Conservation (phyloP, 2,329 filamentous ascomycete species). For the Cyphellophora attinorum region DNA sequence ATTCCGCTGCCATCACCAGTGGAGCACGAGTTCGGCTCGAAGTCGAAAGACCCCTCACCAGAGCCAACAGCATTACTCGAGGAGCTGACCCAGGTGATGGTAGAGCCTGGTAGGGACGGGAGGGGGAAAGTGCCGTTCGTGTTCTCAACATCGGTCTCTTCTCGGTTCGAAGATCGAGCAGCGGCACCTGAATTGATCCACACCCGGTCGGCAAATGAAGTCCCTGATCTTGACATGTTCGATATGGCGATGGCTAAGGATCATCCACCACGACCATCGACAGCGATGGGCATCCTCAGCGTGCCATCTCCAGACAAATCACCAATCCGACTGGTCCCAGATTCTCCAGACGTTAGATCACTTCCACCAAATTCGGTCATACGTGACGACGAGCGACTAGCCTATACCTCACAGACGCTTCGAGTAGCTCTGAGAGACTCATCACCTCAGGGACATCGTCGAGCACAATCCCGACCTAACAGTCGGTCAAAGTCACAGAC, state of each 20-base stretch:
- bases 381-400: not conserved
- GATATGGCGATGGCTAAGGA: conserved; percentile 17
- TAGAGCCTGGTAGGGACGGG: conserved; percentile 12
- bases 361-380: conserved; percentile 2
- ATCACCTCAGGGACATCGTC: conserved; percentile 9
- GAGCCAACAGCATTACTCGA: conserved; percentile 16
- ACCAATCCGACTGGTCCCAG: conserved; percentile 17
- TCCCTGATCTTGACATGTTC: conserved; percentile 14
- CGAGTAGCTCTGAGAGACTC: conserved; percentile 14
- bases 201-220: conserved; percentile 6
- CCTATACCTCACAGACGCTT: conserved; percentile 7
- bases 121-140: conserved; percentile 11
- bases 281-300: conserved; percentile 16
- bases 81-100: conserved; percentile 19
- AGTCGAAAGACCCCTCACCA: conserved; percentile 6
- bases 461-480: conserved; percentile 14
- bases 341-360: conserved; percentile 9
- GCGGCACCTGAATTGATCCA: conserved; percentile 6
- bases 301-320: conserved; percentile 13
- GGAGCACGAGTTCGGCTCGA: conserved; percentile 10
- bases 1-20: conserved; percentile 15
- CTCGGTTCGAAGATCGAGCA: conserved; percentile 4
- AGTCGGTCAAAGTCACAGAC: conserved; percentile 3
- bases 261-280: conserved; percentile 15
- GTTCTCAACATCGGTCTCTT: conserved; percentile 17